Evolutionary conservation across 1,284 basidiomycete species (phyloP).

Genomic region (Heliocybe sulcata): DNA sequence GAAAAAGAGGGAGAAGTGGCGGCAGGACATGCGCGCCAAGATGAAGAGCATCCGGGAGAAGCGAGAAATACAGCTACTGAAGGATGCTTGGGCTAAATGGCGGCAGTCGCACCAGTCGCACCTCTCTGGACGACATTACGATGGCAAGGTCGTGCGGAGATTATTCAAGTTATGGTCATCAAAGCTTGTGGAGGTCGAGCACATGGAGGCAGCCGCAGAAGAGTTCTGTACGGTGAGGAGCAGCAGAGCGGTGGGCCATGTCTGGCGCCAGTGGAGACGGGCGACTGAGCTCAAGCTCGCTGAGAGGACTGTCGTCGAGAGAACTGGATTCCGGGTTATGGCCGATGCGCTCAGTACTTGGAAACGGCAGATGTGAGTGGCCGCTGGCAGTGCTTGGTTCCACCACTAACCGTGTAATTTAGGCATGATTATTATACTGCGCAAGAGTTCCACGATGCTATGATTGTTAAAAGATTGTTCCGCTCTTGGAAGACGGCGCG

Average conservation of each 20-base stretch:
- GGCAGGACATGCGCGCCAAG: slow-evolving; percentile 56
- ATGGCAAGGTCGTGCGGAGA: slow-evolving; percentile 31
- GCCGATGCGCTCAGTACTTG: slow-evolving; percentile 41
- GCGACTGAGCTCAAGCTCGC: slow-evolving; percentile 31
- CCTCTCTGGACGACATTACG: slow-evolving; percentile 41
- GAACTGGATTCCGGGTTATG: slow-evolving; percentile 38
- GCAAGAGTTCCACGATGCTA: slow-evolving; percentile 32
- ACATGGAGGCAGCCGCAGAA: slow-evolving; percentile 41
- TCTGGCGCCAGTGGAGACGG: slow-evolving; percentile 52
- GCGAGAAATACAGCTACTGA: slow-evolving; percentile 39
- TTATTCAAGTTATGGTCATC: slow-evolving; percentile 46
- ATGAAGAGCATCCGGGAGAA: slow-evolving; percentile 55
- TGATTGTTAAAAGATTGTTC: slow-evolving; percentile 38
- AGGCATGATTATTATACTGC: slow-evolving; percentile 40
- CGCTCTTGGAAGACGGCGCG: slow-evolving; percentile 48
- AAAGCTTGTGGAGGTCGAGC: slow-evolving; percentile 29
- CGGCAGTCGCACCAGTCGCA: slow-evolving; percentile 41
- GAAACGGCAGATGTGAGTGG: slow-evolving; percentile 48
- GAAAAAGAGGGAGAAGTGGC: slow-evolving; percentile 49
- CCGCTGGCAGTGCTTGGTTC: background rate
- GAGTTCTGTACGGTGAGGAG: slow-evolving; percentile 30
- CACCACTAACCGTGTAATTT: slow-evolving; percentile 9
- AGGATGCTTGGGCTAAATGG: slow-evolving; percentile 58
- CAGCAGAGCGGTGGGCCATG: slow-evolving; percentile 26
- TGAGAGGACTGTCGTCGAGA: slow-evolving; percentile 35